phyloP scores from a whole-genome alignment of 768 basidiomycete species.

The Strobilomyces echinocephalus region DNA sequence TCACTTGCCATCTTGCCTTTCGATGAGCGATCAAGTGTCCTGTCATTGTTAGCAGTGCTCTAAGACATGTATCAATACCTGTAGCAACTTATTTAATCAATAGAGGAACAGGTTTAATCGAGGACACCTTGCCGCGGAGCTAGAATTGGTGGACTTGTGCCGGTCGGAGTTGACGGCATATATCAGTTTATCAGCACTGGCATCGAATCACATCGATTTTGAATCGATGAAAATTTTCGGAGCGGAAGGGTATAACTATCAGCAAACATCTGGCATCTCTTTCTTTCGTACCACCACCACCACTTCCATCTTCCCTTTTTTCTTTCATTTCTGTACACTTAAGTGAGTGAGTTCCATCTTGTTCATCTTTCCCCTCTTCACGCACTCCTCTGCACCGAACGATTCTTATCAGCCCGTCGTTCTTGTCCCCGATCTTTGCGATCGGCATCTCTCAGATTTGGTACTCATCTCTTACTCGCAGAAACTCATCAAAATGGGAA shows the following conservation, averaged over 20 bases:
- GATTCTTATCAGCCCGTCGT: conserved; percentile 16
- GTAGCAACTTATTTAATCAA: not conserved
- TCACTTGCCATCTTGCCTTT: not conserved
- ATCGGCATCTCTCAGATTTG: conserved; percentile 12
- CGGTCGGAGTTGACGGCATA: conserved; percentile 41
- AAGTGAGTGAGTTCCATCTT: conserved; percentile 42
- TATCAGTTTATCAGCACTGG: conserved; percentile 43
- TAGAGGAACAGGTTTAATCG: not conserved
- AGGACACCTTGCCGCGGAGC: conserved; percentile 4
- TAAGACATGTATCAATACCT: conserved; percentile 12
- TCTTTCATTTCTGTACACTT: conserved; percentile 38
- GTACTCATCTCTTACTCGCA: conserved; percentile 22
- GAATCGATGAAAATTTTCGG: conserved; percentile 62
- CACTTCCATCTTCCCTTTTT: conserved; percentile 27
- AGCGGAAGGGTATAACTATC: conserved; percentile 54
- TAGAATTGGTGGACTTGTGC: conserved; percentile 20
- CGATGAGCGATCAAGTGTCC: not conserved
- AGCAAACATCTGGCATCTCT: conserved; percentile 40
- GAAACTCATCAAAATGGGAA: conserved; percentile 82
- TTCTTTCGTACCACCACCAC: conserved; percentile 36
- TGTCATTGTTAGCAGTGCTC: conserved; percentile 4
- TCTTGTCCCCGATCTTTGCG: conserved; percentile 19
- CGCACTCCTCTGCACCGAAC: conserved; percentile 16
- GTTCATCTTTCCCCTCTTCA: conserved; percentile 8
- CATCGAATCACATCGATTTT: conserved; percentile 54